A percentile compares a stretch with the other conserved stretches of the same genome.
phyloP scores from a whole-genome alignment of 176 grass and related monocot species.

The Olyra latifolia region DNA sequence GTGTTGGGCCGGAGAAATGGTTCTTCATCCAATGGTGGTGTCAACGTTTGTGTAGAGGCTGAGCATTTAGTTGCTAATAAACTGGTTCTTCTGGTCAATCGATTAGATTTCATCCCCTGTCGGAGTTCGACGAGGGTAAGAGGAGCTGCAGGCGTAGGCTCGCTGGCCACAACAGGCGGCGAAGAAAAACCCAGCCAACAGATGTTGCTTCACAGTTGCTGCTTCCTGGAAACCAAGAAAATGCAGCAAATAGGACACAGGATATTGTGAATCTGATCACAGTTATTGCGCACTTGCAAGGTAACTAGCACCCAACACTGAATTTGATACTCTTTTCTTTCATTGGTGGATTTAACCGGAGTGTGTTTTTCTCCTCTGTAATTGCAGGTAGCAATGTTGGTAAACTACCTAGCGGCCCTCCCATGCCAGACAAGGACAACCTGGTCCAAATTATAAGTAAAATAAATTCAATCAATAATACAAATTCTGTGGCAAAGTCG shows the following conservation, averaged over 20 bases:
- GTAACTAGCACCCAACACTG: slow-evolving; percentile 30
- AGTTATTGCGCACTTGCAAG: slow-evolving; percentile 81
- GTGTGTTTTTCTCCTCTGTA: not conserved
- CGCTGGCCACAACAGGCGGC: slow-evolving; percentile 81
- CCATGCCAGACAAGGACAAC: slow-evolving; percentile 67
- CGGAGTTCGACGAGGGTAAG: slow-evolving; percentile 98
- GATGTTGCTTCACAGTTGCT: slow-evolving; percentile 81
- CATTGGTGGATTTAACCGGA: slow-evolving; percentile 16
- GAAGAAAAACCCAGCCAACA: slow-evolving; percentile 89
- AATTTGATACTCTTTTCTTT: not conserved
- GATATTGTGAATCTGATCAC: slow-evolving; percentile 91
- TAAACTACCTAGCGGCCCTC: slow-evolving; percentile 51
- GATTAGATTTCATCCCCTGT: slow-evolving; percentile 86
- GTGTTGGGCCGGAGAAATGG: slow-evolving; percentile 20
- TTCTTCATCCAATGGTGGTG: slow-evolving; percentile 10
- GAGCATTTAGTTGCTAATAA: slow-evolving; percentile 39
- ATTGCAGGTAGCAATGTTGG: slow-evolving; percentile 58
- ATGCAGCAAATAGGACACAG: slow-evolving; percentile 58
- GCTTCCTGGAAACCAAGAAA: slow-evolving; percentile 83
- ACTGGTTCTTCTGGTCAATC: slow-evolving; percentile 40
- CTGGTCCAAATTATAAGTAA: slow-evolving; percentile 81
- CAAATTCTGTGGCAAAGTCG: slow-evolving; percentile 50
- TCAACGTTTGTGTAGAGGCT: not conserved
- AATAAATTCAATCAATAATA: slow-evolving; percentile 70
- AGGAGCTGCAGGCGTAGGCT: slow-evolving; percentile 94